Percentiles rank a stretch among this genome's conserved stretches.
Evolutionary conservation across 148 eudicot genomes (phyloP).

Genomic region (Hydrangea macrophylla): DNA sequence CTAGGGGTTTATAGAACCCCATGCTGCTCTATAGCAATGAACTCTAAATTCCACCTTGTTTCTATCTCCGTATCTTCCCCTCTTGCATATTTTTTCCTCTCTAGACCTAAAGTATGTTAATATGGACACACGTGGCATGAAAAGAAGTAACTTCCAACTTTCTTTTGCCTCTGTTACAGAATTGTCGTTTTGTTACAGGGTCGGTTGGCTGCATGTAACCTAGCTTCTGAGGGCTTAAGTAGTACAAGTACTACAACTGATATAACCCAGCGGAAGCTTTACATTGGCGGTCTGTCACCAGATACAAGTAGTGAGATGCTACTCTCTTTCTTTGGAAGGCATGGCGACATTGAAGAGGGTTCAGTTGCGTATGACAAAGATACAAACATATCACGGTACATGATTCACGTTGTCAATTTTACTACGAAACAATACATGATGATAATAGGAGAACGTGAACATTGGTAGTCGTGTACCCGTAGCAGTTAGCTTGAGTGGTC

Average conservation of each 20-base stretch:
- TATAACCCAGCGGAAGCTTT: slow-evolving; percentile 64
- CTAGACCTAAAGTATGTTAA: no score
- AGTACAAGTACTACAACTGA: slow-evolving; percentile 44
- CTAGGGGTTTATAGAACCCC: no score
- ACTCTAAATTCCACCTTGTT: no score
- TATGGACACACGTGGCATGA: no score
- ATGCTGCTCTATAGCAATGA: no score
- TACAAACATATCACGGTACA: slow-evolving; percentile 53
- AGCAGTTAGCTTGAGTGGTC: no score
- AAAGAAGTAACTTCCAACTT: no score
- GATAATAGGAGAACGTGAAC: not conserved
- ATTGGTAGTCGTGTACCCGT: no score
- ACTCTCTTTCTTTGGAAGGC: slow-evolving; percentile 49
- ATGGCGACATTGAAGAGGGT: slow-evolving; percentile 72
- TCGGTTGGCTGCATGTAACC: slow-evolving; percentile 63
- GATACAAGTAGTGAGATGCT: slow-evolving; percentile 63
- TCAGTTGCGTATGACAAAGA: slow-evolving; percentile 77
- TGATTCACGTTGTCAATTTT: not conserved
- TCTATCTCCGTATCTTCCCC: no score
- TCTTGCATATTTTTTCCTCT: no score
- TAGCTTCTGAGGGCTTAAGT: slow-evolving; percentile 57
- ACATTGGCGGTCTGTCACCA: slow-evolving; percentile 59
- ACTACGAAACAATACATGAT: not conserved
- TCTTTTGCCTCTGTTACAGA: no score
- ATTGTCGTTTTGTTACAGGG: slow-evolving; percentile 50